phyloP scores from a whole-genome alignment of 305 asterid genomes.

The Coffea humblotiana region DNA sequence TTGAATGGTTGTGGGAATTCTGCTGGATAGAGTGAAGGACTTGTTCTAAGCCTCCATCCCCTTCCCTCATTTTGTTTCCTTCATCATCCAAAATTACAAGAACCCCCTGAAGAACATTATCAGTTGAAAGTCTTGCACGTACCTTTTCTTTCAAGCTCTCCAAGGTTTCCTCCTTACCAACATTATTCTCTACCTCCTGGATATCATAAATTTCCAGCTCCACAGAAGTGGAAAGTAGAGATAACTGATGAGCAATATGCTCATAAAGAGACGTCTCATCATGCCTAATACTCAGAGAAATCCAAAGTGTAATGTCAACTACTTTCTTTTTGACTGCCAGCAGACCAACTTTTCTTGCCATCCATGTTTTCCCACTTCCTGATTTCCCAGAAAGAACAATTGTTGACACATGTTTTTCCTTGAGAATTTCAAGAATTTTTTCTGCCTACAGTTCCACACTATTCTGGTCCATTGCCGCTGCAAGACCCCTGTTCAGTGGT shows the following conservation, averaged over 20 bases:
- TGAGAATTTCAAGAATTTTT: background rate
- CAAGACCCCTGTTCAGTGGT: background rate
- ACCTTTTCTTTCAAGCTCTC: conserved; percentile 6
- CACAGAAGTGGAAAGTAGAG: conserved; percentile 7
- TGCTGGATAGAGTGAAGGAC: background rate
- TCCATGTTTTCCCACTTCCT: conserved; percentile 44
- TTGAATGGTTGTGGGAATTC: background rate
- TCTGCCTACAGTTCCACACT: background rate
- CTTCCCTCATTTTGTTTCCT: background rate
- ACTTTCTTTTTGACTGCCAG: conserved; percentile 16
- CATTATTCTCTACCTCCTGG: background rate
- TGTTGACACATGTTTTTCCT: background rate
- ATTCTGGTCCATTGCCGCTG: conserved; percentile 9
- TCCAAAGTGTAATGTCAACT: conserved; percentile 30
- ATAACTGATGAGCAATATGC: conserved; percentile 34
- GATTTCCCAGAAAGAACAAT: conserved; percentile 29
- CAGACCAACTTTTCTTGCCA: conserved; percentile 31
- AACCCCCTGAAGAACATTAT: conserved; percentile 16
- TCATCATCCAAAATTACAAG: conserved; percentile 29
- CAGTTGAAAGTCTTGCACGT: background rate
- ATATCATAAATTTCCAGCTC: conserved; percentile 18
- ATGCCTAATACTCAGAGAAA: conserved; percentile 9
- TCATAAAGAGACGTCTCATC: conserved; percentile 1
- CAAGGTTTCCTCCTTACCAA: background rate
- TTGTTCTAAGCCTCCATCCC: background rate